Conservation (phyloP, 2,329 filamentous ascomycete species). For the Ceratocystis huliohia region DNA sequence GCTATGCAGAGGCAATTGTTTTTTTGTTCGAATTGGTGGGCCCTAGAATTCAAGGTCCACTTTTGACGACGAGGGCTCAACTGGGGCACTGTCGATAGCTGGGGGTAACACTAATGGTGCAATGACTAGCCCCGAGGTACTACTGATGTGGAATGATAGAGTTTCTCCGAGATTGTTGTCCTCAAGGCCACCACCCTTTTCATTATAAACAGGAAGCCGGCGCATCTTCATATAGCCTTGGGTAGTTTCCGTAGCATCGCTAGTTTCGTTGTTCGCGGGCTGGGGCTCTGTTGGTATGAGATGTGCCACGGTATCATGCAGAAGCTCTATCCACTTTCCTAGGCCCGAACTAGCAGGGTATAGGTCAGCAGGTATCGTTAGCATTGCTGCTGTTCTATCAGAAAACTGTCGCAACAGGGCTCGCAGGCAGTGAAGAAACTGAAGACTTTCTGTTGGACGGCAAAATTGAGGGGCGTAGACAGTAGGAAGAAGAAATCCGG, state of each 20-base stretch:
- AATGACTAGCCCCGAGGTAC: conserved; percentile 67
- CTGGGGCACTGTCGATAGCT: conserved; percentile 49
- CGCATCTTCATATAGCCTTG: conserved; percentile 75
- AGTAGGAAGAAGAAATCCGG: conserved; percentile 73
- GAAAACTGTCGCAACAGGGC: conserved; percentile 58
- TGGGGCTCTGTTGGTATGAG: conserved; percentile 32
- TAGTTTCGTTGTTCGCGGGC: conserved; percentile 14
- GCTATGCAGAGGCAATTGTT: neutral
- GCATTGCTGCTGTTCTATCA: conserved; percentile 53
- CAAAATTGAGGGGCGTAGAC: conserved; percentile 59
- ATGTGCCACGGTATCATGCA: conserved; percentile 78
- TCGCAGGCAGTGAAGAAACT: conserved; percentile 68
- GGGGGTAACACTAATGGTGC: conserved; percentile 83
- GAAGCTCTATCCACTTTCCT: conserved; percentile 71
- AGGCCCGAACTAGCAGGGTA: conserved; percentile 65
- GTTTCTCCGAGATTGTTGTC: conserved; percentile 63
- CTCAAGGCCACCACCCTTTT: conserved; percentile 69
- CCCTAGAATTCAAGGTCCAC: conserved; percentile 30
- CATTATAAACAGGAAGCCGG: conserved; percentile 70
- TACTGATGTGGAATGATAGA: conserved; percentile 78
- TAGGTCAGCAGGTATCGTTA: conserved; percentile 68
- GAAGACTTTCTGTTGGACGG: conserved; percentile 59
- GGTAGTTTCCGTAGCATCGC: conserved; percentile 13
- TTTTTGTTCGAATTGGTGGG: neutral
- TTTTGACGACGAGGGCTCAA: conserved; percentile 25